Evolutionary conservation across 805 yeast species (phyloP), one percentile per base, ranked within the genome.

Genomic region (Saturnispora halmiae): DNA sequence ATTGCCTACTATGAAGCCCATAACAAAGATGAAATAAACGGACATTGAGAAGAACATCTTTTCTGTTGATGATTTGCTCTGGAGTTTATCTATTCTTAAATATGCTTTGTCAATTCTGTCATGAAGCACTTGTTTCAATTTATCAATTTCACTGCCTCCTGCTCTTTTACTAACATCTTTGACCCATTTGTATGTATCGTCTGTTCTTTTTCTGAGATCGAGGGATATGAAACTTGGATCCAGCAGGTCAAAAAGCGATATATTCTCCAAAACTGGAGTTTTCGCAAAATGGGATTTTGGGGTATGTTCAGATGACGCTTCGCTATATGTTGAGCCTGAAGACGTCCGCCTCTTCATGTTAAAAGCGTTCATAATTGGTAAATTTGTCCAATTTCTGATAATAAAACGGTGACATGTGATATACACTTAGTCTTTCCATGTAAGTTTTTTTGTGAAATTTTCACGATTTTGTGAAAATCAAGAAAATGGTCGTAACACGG

Each of bases 41-140:
- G 94, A 78, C 31, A 76, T 59, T 0, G 95, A 78, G 56, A 86
- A 92, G 55, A 86, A 86, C 19, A 78, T 50, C 57, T 90, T 90
- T 54, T 90, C 96, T 6, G 82, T 69, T 22, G 60, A 67, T 1
- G 78, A 69, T 22, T 72, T 69, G 32, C 63, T 52, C 37, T 65
- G 57, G 1, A 67, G 49, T 31, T 52, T 51, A 35, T 58, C 61
- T 38, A 70, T 51, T 31, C 67, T 58, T 4, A 50, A 36, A 47
- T 69, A 70, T 4, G 67, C 49, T 28, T 55, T 57, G 39, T 66
- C 70, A 13, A 69, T 56, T 29, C 60, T 55, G 9, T 42, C 38
- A 14, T 53, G 48, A 19, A 60, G 41, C 3, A 50, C 27, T 8
- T 25, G 21, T 31, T 56, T 58, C 31, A 60, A 34, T 46, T 52